Evolutionary conservation across 83 land plant species (phyloP).

Genomic region (Larix sibirica): DNA sequence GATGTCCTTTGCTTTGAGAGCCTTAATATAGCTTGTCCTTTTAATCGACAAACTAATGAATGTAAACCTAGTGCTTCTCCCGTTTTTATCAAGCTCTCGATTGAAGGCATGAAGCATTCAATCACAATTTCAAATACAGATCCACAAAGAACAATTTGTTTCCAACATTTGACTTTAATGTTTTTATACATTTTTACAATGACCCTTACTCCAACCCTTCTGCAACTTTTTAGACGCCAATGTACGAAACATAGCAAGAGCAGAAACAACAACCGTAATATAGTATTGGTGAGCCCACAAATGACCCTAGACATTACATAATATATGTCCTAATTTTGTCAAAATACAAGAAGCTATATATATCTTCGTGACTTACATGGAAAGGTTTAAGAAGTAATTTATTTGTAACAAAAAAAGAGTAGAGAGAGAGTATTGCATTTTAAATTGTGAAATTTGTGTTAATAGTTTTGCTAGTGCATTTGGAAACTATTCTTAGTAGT

Average conservation of each 20-base stretch:
- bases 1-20: conserved; percentile 69
- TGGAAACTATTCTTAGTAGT: neutral
- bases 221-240: conserved; percentile 64
- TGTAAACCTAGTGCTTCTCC: conserved; percentile 20
- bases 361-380: neutral
- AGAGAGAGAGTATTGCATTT: neutral
- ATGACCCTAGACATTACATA: neutral
- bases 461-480: neutral
- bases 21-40: conserved; percentile 39
- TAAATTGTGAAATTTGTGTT: neutral
- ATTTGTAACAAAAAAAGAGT: neutral
- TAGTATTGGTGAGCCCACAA: conserved; percentile 44
- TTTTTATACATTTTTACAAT: neutral
- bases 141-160: conserved; percentile 48
- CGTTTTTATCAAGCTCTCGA: conserved; percentile 50
- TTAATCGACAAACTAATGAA: neutral
- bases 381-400: neutral
- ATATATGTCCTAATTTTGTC: neutral
- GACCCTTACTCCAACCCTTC: neutral
- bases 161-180: neutral
- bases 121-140: conserved; percentile 31
- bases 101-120: conserved; percentile 52
- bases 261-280: conserved; percentile 41
- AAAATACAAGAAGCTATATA: neutral
- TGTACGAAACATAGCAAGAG: conserved; percentile 47